phyloP scores from a whole-genome alignment of 108 stramenopile species.

The Nannochloropsis oceanica region DNA sequence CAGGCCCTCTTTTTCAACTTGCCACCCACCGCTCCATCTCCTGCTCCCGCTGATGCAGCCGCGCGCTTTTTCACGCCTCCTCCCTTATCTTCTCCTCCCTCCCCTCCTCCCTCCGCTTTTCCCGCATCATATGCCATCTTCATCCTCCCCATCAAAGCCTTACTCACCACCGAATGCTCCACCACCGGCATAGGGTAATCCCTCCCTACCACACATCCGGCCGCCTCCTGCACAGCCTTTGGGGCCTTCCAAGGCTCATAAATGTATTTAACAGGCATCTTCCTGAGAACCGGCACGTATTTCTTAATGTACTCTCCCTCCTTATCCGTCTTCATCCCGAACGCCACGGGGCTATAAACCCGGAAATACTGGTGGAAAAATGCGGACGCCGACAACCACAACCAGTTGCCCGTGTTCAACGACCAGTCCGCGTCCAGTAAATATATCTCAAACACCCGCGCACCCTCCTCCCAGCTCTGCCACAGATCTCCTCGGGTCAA shows the following conservation, averaged over 20 bases:
- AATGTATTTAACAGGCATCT: conserved; percentile 75
- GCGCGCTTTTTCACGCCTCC: neutral
- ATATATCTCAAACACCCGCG: conserved; percentile 40
- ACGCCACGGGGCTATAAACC: conserved; percentile 64
- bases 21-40: neutral
- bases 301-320: conserved; percentile 75
- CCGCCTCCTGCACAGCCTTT: conserved; percentile 42
- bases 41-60: neutral
- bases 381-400: conserved; percentile 66
- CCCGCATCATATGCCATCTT: conserved; percentile 61
- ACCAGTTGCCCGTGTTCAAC: conserved; percentile 89
- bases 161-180: conserved; percentile 49
- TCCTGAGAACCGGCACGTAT: conserved; percentile 32
- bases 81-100: neutral
- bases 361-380: conserved; percentile 37
- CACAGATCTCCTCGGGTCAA: conserved; percentile 89
- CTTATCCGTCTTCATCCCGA: conserved; percentile 78
- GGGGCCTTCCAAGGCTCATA: conserved; percentile 96
- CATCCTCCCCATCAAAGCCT: conserved; percentile 80
- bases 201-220: conserved; percentile 53
- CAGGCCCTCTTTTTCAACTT: conserved; percentile 6
- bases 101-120: conserved; percentile 29
- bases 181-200: conserved; percentile 82
- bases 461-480: conserved; percentile 84
- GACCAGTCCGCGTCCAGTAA: conserved; percentile 85